These are phyloP conservation scores for Elongisporangium undulatum DNA, from an alignment of 352 stramenopile species.

Conservation along the genomic window DNA sequence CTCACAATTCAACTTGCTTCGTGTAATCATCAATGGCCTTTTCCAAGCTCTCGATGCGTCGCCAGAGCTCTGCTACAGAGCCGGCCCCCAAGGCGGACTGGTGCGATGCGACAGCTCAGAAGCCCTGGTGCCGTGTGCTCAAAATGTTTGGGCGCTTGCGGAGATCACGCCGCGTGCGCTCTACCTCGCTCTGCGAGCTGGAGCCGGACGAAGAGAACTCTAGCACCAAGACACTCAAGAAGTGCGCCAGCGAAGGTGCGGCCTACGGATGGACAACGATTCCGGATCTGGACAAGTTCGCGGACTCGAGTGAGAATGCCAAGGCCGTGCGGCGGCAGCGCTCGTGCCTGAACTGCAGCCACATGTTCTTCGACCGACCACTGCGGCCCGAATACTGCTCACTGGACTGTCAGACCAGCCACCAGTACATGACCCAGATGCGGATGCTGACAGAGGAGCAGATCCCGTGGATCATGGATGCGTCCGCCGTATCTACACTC, in stretches of 20 bases:
- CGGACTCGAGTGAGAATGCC: not conserved
- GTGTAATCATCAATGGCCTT: not conserved
- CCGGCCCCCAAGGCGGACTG: not conserved
- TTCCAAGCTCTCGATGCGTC: not conserved
- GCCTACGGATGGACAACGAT: not conserved
- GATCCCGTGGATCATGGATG: conserved; percentile 6
- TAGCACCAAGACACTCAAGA: not conserved
- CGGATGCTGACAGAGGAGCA: conserved; percentile 1
- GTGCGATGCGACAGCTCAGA: too few species aligned
- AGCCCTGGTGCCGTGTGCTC: not conserved
- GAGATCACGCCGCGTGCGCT: not conserved
- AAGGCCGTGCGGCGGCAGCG: not conserved
- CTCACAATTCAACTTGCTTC: not conserved
- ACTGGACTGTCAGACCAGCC: conserved; percentile 38
- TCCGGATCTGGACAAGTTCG: not conserved
- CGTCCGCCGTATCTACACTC: conserved; percentile 1
- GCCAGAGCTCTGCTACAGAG: not conserved
- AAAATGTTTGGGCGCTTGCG: not conserved
- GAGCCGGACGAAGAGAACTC: not conserved
- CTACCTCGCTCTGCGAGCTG: not conserved
- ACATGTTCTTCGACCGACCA: not conserved
- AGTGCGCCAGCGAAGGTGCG: not conserved
- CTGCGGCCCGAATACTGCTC: conserved; percentile 15
- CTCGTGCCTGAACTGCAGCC: not conserved
- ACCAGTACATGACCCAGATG: conserved; percentile 20